Evolutionary conservation across 179 eudicot species (phyloP), one percentile per base, ranked within the genome.

Genomic region (Sideroxylon spinosum): DNA sequence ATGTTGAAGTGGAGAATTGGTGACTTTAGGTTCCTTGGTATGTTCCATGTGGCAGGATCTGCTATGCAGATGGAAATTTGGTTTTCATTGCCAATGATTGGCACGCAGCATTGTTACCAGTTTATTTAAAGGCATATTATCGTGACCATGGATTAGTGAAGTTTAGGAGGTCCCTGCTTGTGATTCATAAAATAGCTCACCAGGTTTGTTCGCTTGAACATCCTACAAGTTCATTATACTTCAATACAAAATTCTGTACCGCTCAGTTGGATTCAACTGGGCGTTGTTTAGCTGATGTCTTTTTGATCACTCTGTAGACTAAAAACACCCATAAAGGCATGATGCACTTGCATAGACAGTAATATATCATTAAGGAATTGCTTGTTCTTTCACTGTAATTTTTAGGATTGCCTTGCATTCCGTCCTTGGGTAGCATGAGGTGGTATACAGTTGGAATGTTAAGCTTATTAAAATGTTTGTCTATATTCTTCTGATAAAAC

Each of bases 71-170:
- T 84, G 99, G 98, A 80, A 96, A 96, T 88, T 84, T 94, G 85
- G 98, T 86, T 69, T 96, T 96, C 84, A 90, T 96, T 81, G 99
- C 98, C 78, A 96, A 96, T 86, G 99, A 96, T 78, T 96, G 99
- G 99, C 99, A 96, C 79, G 94, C 99, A 53, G 97, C 99, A 57
- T 78, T 96, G 76, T 84, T 96, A 74, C 98, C 99, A 7, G 98
- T 96, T 60, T 96, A 96, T 83, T 91, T 96, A 10, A 96, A 96
- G 82, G 99, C 99, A 70, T 92, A 92, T 78, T 96, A 94, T 77
- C 96, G 98, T 61, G 98, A 94, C 83, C 81, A 94, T 73, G 97
- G 98, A 32, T 53, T 92, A 68, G 94, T 96, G 99, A 78, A 81
- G 23, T 94, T 87, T 73, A 82, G 97, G 65, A 87, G 98, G 77